Percentiles rank a stretch among this genome's conserved stretches.
Evolutionary conservation across 73 alveolate species (phyloP).

Genomic region (Urostyla sp.): DNA sequence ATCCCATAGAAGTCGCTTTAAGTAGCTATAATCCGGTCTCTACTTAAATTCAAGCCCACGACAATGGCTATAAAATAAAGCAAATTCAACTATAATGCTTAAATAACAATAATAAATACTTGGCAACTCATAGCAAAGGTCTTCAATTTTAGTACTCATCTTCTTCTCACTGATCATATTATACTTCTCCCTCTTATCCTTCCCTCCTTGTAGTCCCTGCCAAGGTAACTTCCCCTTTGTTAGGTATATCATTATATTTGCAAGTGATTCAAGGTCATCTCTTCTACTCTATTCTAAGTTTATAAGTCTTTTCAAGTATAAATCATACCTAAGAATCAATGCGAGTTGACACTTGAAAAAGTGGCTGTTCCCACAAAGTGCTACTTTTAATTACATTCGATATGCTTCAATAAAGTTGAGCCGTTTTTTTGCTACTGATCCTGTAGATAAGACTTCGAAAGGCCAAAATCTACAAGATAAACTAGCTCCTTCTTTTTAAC

Average conservation of each 20-base stretch:
- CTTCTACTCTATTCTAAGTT: conserved; percentile 82
- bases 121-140: conserved; percentile 68
- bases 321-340: conserved; percentile 62
- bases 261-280: conserved; percentile 91
- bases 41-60: conserved; percentile 77
- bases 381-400: conserved; percentile 71
- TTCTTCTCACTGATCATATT: conserved; percentile 65
- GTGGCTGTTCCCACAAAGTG: conserved; percentile 91
- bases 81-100: conserved; percentile 65
- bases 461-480: conserved; percentile 94
- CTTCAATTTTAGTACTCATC: conserved; percentile 45
- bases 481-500: conserved; percentile 34
- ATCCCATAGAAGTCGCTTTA: conserved; percentile 69
- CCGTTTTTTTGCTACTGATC: too few species aligned
- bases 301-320: background rate
- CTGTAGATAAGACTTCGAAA: conserved; percentile 70
- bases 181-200: conserved; percentile 67
- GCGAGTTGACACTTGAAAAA: conserved; percentile 81
- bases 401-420: conserved; percentile 73
- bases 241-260: conserved; percentile 83
- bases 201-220: conserved; percentile 84
- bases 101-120: conserved; percentile 32
- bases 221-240: conserved; percentile 89
- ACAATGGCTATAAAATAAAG: conserved; percentile 66
- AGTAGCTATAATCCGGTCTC: conserved; percentile 85